A percentile compares a stretch with the other conserved stretches of the same genome.
Conservation (phyloP, 148 eudicot genomes). For the Fagopyrum esculentum region DNA sequence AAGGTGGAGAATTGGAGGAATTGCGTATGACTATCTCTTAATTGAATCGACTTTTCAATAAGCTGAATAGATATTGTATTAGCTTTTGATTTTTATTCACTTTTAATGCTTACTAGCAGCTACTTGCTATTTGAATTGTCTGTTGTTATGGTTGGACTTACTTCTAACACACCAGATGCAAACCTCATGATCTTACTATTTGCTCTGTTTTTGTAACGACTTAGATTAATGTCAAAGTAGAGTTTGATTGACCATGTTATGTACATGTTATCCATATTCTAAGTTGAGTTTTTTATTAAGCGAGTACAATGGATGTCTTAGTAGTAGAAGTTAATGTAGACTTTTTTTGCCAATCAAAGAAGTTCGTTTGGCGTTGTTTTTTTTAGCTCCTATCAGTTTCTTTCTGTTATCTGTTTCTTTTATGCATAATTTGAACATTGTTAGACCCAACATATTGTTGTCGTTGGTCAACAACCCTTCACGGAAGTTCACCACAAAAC, state of each 20-base stretch:
- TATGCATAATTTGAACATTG: too few relatives aligned
- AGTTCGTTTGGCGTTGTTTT: not conserved
- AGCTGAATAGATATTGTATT: not conserved
- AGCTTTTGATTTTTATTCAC: not conserved
- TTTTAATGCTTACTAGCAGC: not conserved
- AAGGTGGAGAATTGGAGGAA: slow-evolving; percentile 92
- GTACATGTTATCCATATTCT: not conserved
- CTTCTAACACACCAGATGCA: not conserved
- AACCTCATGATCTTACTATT: not conserved
- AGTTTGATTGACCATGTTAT: not conserved
- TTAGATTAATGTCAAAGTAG: not conserved
- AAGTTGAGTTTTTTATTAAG: not conserved
- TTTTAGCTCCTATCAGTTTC: not conserved
- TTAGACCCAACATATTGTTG: too few relatives aligned
- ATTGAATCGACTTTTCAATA: not conserved
- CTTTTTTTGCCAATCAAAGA: not conserved
- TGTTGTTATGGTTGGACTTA: not conserved
- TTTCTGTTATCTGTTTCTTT: too few relatives aligned
- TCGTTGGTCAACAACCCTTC: too few relatives aligned
- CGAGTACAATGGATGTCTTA: not conserved
- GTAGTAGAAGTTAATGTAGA: not conserved
- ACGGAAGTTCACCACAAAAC: too few relatives aligned
- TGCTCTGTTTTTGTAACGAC: not conserved
- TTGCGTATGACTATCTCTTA: slow-evolving; percentile 37
- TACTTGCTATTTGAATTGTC: not conserved